phyloP scores from a whole-genome alignment of 805 yeast species.

The Cyberlindnera nakhonratchasimensis region DNA sequence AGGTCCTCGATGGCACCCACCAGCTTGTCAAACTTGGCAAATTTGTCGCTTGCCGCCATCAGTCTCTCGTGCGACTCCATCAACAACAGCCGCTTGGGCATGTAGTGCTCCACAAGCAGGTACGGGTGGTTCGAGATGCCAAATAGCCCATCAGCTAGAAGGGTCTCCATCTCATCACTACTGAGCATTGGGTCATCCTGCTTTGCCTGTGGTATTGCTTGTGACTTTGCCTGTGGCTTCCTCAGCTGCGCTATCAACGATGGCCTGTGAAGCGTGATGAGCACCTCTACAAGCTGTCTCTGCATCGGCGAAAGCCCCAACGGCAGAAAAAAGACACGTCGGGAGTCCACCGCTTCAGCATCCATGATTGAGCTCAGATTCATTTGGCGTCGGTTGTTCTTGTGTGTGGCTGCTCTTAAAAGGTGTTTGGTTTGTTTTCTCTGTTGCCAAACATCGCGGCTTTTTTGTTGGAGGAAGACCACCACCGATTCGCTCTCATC shows the following conservation, averaged over 20 bases:
- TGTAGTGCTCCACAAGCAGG: conserved; percentile 69
- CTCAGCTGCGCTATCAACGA: conserved; percentile 28
- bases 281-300: conserved; percentile 39
- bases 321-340: conserved; percentile 33
- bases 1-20: conserved; percentile 19
- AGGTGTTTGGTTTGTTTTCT: neutral
- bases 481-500: too few relatives aligned
- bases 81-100: conserved; percentile 63
- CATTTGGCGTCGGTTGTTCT: conserved; percentile 5
- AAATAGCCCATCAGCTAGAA: conserved; percentile 44
- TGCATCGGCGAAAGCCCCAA: conserved; percentile 43
- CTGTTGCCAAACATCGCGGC: neutral
- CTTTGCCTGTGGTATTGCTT: neutral
- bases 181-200: conserved; percentile 3
- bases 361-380: conserved; percentile 16
- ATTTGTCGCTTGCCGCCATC: conserved; percentile 55
- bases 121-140: conserved; percentile 65
- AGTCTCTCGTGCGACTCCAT: conserved; percentile 62
- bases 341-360: conserved; percentile 3
- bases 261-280: conserved; percentile 40
- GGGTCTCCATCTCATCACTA: conserved; percentile 35
- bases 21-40: conserved; percentile 49
- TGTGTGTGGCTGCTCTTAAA: neutral
- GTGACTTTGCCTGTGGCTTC: conserved; percentile 2
- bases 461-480: too few relatives aligned